Percentiles rank a stretch among this genome's conserved stretches.
These are phyloP conservation scores for Penicillium occitanis DNA, from an alignment of 2,329 filamentous ascomycete genomes.

Conservation along the genomic window DNA sequence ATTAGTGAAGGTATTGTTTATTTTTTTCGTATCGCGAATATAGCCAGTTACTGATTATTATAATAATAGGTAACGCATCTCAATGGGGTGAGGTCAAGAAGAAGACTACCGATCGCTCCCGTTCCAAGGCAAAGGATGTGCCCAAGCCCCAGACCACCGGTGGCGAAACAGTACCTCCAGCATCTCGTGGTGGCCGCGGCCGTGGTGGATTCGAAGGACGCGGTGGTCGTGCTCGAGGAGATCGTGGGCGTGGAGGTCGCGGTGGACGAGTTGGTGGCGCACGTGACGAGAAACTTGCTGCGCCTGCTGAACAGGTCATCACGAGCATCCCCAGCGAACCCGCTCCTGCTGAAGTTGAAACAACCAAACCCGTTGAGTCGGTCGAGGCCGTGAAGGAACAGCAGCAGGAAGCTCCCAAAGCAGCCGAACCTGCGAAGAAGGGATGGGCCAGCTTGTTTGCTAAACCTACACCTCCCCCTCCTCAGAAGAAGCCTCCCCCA, in stretches of 20 bases:
- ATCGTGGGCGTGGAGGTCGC: slow-evolving; percentile 50
- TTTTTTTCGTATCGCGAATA: neutral
- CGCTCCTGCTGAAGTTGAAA: slow-evolving; percentile 26
- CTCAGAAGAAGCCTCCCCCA: slow-evolving; percentile 51
- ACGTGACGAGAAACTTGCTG: slow-evolving; percentile 36
- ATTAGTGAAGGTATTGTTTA: slow-evolving; percentile 48
- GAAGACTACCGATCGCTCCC: slow-evolving; percentile 49
- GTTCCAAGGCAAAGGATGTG: slow-evolving; percentile 49
- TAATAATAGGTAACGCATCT: slow-evolving; percentile 47
- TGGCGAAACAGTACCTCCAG: slow-evolving; percentile 35
- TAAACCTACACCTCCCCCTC: slow-evolving; percentile 56
- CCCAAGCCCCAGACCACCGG: slow-evolving; percentile 42
- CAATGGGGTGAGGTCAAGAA: slow-evolving; percentile 56
- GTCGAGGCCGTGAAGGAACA: slow-evolving; percentile 26
- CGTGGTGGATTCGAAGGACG: slow-evolving; percentile 49
- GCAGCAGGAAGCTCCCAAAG: slow-evolving; percentile 32
- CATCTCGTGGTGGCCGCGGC: slow-evolving; percentile 45
- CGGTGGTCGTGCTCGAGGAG: slow-evolving; percentile 49
- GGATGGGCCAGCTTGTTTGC: slow-evolving; percentile 74
- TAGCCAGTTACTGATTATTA: slow-evolving; percentile 10
- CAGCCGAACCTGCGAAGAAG: slow-evolving; percentile 45
- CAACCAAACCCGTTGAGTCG: slow-evolving; percentile 28
- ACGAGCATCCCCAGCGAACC: slow-evolving; percentile 24
- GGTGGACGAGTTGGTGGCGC: slow-evolving; percentile 47
- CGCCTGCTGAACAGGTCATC: slow-evolving; percentile 23